Evolutionary conservation across 139 green algal species (phyloP).

Genomic region (Coelastrella sp.): DNA sequence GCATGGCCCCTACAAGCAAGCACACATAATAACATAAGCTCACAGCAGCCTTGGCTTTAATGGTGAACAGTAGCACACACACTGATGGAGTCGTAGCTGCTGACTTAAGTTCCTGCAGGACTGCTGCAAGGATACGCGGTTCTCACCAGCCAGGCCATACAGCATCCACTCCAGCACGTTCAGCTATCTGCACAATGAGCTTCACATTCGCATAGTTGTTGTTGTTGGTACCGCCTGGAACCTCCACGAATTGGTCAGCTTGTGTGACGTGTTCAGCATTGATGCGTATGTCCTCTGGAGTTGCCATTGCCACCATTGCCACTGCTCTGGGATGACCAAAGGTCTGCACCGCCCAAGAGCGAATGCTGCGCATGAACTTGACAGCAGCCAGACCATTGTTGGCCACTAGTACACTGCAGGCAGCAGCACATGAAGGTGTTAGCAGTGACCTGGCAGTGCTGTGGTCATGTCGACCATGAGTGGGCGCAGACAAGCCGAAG

Average conservation of each 20-base stretch:
- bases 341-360: constrained; percentile 85
- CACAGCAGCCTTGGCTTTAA: too few relatives aligned
- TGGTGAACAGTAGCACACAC: too few relatives aligned
- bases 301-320: constrained; percentile 95
- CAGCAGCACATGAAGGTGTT: not conserved
- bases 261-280: constrained; percentile 96
- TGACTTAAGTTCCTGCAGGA: not conserved
- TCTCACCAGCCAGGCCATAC: constrained; percentile 96
- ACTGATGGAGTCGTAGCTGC: too few relatives aligned
- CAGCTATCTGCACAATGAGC: constrained; percentile 91
- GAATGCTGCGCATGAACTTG: constrained; percentile 97
- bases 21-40: not conserved
- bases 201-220: constrained; percentile 99
- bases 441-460: too few relatives aligned
- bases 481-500: too few relatives aligned
- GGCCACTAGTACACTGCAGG: constrained; percentile 82
- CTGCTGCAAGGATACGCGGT: constrained; percentile 7
- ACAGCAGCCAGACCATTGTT: constrained; percentile 98
- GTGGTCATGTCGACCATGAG: too few relatives aligned
- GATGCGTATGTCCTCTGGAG: constrained; percentile 95
- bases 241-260: constrained; percentile 98
- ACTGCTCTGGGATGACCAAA: constrained; percentile 82
- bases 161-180: constrained; percentile 90
- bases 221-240: constrained; percentile 95
- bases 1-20: constrained; percentile 91